Evolutionary conservation across 805 yeast genomes (phyloP), one percentile per base, ranked within the genome.

Genomic region (Starmerella sp.): DNA sequence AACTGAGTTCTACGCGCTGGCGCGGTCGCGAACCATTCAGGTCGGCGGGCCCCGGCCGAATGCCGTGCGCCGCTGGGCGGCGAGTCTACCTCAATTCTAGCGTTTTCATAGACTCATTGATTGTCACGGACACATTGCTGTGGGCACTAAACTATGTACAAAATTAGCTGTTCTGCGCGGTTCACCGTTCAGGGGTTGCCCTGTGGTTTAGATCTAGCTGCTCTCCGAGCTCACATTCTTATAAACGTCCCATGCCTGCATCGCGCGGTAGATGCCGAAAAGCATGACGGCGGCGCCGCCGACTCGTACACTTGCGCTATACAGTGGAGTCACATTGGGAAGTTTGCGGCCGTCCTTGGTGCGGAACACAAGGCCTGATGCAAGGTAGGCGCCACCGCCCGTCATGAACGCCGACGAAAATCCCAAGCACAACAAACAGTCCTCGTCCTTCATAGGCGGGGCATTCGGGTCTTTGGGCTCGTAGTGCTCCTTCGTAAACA

Each of bases 341-440:
- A 62, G 55, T 10, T 62, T 62, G 48, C 73, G 71, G 37, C 74
- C 75, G 43, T 72, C 75, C 38, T 52, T 45, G 57, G 74, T 76
- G 43, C 69, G 69, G 64, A 82, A 81, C 2, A 81, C 78, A 52
- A 68, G 64, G 0, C 86, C 84, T 17, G 82, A 70, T 15, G 76
- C 73, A 56, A 85, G 73, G 67, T 82, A 85, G 0, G 74, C 65
- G 29, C 93, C 95, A 5, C 83, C 82, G 4, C 73, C 79, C 0
- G 83, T 55, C 31, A 82, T 74, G 15, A 81, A 75, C 8, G 76
- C 63, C 1, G 87, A 75, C 46, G 84, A 83, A 72, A 83, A 78
- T 1, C 80, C 66, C 57, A 84, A 84, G 63, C 95, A 86, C 2
- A 84, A 80, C 1, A 82, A 60, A 63, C 95, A 86, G 59, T 77